Conservation (phyloP, 768 basidiomycete genomes). For the Termitomyces sp. region DNA sequence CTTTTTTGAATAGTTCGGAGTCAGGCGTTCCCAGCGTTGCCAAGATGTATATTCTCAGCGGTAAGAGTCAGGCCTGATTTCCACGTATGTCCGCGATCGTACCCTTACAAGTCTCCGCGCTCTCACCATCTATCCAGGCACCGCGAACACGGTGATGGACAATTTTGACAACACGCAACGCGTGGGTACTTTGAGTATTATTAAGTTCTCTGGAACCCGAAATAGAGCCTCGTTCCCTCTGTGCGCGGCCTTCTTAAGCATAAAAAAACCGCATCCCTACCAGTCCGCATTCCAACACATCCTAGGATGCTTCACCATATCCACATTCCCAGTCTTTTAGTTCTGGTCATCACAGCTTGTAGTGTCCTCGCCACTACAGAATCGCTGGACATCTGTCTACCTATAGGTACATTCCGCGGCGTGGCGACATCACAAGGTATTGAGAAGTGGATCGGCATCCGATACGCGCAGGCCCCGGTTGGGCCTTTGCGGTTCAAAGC, state of each 20-base stretch:
- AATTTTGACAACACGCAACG: not conserved
- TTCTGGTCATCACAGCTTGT: not conserved
- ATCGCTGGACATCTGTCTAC: slow-evolving; percentile 33
- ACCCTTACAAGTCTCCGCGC: not conserved
- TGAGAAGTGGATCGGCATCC: slow-evolving; percentile 15
- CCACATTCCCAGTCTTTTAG: not conserved
- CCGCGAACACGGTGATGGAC: not conserved
- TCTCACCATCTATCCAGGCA: not conserved
- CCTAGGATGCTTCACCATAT: not conserved
- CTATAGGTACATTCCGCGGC: slow-evolving; percentile 44
- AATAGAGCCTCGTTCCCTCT: not conserved
- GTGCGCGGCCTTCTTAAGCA: not conserved
- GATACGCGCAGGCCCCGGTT: slow-evolving; percentile 51
- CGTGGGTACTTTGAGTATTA: not conserved
- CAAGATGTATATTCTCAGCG: not conserved
- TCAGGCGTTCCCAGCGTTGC: not conserved
- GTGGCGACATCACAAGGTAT: slow-evolving; percentile 30
- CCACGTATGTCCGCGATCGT: too few species aligned
- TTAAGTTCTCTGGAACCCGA: not conserved
- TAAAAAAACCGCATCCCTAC: not conserved
- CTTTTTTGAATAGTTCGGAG: too few species aligned
- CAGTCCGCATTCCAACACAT: not conserved
- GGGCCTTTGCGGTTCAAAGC: slow-evolving; percentile 53
- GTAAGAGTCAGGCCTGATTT: not conserved
- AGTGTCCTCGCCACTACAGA: not conserved